Evolutionary conservation across 768 basidiomycete species (phyloP).

Genomic region (Mycena galopus): DNA sequence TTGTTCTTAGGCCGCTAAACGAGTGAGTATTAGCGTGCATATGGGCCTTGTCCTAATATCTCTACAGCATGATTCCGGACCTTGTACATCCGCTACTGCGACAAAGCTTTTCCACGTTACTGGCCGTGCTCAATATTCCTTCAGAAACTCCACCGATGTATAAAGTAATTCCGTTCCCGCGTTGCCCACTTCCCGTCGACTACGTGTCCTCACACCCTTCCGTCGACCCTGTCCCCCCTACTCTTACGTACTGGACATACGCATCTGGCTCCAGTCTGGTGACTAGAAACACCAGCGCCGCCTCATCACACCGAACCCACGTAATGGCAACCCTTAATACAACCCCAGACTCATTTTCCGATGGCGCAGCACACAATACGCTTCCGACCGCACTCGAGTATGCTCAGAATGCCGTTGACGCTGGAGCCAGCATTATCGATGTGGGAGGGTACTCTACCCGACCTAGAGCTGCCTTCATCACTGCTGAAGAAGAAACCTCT

Average conservation of each 20-base stretch:
- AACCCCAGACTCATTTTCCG: conserved; percentile 97
- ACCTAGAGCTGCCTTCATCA: conserved; percentile 79
- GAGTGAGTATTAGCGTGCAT: conserved; percentile 72
- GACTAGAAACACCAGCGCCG: conserved; percentile 29
- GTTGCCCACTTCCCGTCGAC: conserved; percentile 54
- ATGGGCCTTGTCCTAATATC: neutral
- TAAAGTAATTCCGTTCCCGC: conserved; percentile 83
- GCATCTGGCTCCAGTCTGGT: conserved; percentile 38
- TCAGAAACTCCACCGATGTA: conserved; percentile 63
- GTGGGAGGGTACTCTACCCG: conserved; percentile 95
- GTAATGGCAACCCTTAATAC: conserved; percentile 95
- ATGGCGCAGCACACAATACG: conserved; percentile 74
- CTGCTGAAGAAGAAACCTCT: conserved; percentile 73
- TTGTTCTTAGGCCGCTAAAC: conserved; percentile 87
- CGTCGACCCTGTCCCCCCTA: conserved; percentile 56
- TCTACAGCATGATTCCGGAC: conserved; percentile 81
- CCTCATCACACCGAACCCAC: conserved; percentile 59
- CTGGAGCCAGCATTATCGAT: conserved; percentile 86
- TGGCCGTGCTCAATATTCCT: conserved; percentile 54
- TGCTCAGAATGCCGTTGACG: conserved; percentile 58
- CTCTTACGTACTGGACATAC: conserved; percentile 65
- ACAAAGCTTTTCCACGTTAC: conserved; percentile 60
- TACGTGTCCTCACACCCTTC: conserved; percentile 41
- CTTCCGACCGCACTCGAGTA: conserved; percentile 69
- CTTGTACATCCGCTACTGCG: conserved; percentile 73